Evolutionary conservation across 148 eudicot genomes (phyloP).

Genomic region (Camellia lanceoleosa): DNA sequence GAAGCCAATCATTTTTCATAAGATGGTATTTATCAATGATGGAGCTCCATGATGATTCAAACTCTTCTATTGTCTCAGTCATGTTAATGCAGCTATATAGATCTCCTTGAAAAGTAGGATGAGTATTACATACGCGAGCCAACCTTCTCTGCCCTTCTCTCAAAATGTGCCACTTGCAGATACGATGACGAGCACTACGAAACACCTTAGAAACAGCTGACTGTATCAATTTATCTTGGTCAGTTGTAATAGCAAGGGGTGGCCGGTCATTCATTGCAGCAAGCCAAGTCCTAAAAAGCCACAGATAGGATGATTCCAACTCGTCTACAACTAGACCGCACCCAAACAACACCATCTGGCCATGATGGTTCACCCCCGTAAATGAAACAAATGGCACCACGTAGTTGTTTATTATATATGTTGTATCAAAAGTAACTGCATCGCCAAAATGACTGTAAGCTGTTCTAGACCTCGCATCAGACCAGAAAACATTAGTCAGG

Average conservation of each 20-base stretch:
- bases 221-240: constrained; percentile 52
- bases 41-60: constrained; percentile 69
- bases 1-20: constrained; percentile 74
- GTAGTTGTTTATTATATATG: constrained; percentile 52
- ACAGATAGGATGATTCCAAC: constrained; percentile 74
- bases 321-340: constrained; percentile 87
- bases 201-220: constrained; percentile 65
- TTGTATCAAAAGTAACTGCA: constrained; percentile 67
- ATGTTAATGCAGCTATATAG: constrained; percentile 72
- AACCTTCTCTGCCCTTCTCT: constrained; percentile 81
- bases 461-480: constrained; percentile 85
- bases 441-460: constrained; percentile 85
- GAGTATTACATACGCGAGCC: constrained; percentile 49
- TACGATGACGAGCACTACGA: constrained; percentile 64
- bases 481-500: constrained; percentile 90
- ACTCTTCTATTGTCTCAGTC: constrained; percentile 80
- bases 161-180: constrained; percentile 74
- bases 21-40: constrained; percentile 71
- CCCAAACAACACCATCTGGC: constrained; percentile 75
- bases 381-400: constrained; percentile 83
- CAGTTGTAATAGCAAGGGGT: constrained; percentile 73
- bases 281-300: constrained; percentile 83
- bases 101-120: constrained; percentile 76
- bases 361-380: constrained; percentile 89
- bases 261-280: constrained; percentile 74